phyloP scores from a whole-genome alignment of 768 basidiomycete species.

The Termitomyces sp. region DNA sequence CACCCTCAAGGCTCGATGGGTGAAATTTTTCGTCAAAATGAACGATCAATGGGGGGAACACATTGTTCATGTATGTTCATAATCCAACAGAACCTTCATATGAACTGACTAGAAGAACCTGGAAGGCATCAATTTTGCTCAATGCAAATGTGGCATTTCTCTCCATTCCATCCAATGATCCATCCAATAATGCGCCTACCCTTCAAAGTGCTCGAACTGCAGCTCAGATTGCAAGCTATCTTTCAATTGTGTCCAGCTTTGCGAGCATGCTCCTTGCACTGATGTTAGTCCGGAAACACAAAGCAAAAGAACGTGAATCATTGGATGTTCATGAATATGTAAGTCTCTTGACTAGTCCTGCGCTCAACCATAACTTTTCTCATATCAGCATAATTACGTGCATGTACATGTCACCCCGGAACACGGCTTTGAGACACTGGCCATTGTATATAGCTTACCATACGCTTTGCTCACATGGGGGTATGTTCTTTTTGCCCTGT shows the following conservation, averaged over 20 bases:
- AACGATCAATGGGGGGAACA: conserved; percentile 20
- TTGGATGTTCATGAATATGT: conserved; percentile 10
- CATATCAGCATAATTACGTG: not conserved
- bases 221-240: conserved; percentile 38
- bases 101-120: conserved; percentile 30
- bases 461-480: conserved; percentile 7
- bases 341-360: not conserved
- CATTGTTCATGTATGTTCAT: conserved; percentile 18
- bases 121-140: conserved; percentile 45
- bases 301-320: conserved; percentile 25
- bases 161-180: conserved; percentile 38
- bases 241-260: conserved; percentile 39
- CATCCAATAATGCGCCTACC: conserved; percentile 23
- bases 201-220: conserved; percentile 15
- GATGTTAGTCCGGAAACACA: conserved; percentile 40
- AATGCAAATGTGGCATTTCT: conserved; percentile 50
- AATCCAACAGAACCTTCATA: not conserved
- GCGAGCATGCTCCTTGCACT: conserved; percentile 40
- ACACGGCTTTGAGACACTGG: not conserved
- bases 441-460: conserved; percentile 8
- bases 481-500: not conserved
- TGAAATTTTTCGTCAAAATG: conserved; percentile 30
- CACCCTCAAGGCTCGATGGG: conserved; percentile 35
- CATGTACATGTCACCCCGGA: not conserved
- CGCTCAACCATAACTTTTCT: not conserved